Evolutionary conservation across 805 yeast species (phyloP), one percentile per base, ranked within the genome.

Genomic region (Kuraishia hungarica): DNA sequence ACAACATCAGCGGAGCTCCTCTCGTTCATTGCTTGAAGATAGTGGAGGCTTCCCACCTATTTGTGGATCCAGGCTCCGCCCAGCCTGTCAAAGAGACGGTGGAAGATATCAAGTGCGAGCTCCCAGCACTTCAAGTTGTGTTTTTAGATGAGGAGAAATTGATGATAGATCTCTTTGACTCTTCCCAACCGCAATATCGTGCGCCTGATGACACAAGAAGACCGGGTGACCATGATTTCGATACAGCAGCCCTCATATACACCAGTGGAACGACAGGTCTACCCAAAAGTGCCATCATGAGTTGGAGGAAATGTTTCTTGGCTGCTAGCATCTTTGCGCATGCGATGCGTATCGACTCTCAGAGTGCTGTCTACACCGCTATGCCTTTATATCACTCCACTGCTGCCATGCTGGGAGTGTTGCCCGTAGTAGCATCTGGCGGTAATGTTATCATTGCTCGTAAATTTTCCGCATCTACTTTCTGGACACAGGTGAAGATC

Each of bases 351-450:
- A 75, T 89, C 60, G 68, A 72, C n/a, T 58, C 68, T 5, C 66
- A 72, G 2, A 81, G 87, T 17, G 80, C 77, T 13, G 84, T 89
- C 10, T 87, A 87, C 72, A 89, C 97, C 0, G 89, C 97, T 1
- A 92, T 92, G 98, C 98, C 98, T 1, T 73, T 93, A 57, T 92
- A 93, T 66, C 98, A 92, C 68, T 89, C 97, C 0, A 92, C 97
- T 0, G 97, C 97, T 2, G 87, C 97, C 0, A 78, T 90, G 69
- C 71, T 92, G 54, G 97, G 97, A 13, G 82, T 86, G 5, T 76
- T 92, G 64, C 91, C 96, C 0, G 61, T 63, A 13, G 61, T 78
- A 29, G 64, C 69, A 3, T 73, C 71, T 49, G 96, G 96, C 52
- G 94, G 87, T 0, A 81, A 91, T 59, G 81, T 87, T 51, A 87